These are phyloP conservation scores for Colletotrichum coccodes DNA, from an alignment of 2,329 filamentous ascomycete genomes.

Conservation along the genomic window DNA sequence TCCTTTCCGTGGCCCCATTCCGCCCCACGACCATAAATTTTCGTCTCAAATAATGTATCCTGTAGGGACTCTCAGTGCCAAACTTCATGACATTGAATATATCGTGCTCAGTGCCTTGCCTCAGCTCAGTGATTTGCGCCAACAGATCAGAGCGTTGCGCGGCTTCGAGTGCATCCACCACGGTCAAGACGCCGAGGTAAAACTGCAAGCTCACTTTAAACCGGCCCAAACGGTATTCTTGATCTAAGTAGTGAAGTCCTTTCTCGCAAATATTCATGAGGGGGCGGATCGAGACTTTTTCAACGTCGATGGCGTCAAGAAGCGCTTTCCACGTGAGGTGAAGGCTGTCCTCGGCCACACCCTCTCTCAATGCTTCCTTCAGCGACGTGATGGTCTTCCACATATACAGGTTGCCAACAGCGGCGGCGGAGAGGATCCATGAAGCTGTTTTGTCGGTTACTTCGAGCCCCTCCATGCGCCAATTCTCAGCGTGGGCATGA, in stretches of 20 bases:
- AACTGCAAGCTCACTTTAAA: slow-evolving; percentile 26
- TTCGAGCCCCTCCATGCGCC: slow-evolving; percentile 3
- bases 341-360: slow-evolving; percentile 26
- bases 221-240: slow-evolving; percentile 13
- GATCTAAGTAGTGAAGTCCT: slow-evolving; percentile 18
- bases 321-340: slow-evolving; percentile 23
- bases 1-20: not conserved
- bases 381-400: slow-evolving; percentile 33
- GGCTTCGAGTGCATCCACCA: slow-evolving; percentile 22
- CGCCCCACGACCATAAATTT: not conserved
- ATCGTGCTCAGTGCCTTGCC: slow-evolving; percentile 26
- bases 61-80: slow-evolving; percentile 29
- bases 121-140: slow-evolving; percentile 2
- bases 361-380: slow-evolving; percentile 33
- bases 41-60: not conserved
- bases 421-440: slow-evolving; percentile 9
- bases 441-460: slow-evolving; percentile 5
- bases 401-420: slow-evolving; percentile 23
- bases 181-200: slow-evolving; percentile 23
- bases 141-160: not conserved
- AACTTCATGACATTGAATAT: slow-evolving; percentile 29
- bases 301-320: not conserved
- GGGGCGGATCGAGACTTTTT: slow-evolving; percentile 10
- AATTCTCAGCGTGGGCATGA: not conserved
- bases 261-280: slow-evolving; percentile 24